Evolutionary conservation across 2,329 filamentous ascomycete genomes (phyloP), one percentile per base, ranked within the genome.

Genomic region (Cladophialophora yegresii): DNA sequence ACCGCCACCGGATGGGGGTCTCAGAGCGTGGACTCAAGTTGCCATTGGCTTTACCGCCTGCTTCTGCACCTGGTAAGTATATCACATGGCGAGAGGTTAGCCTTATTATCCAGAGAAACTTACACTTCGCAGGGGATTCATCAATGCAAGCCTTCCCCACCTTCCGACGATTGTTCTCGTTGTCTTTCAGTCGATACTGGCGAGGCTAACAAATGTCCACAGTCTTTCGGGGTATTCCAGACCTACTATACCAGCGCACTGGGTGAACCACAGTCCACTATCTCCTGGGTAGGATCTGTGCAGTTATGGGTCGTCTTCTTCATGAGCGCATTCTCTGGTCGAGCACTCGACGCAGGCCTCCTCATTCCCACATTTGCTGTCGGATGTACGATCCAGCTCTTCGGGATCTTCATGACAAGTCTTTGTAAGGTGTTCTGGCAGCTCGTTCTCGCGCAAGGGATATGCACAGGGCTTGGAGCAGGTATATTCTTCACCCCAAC

Each of bases 381-480:
- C 0, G 82, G 82, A 0, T 77, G 79, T 10, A 61, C 79, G 4
- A 66, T 82, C n/a, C 76, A 78, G 20, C 67, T 80, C 2, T 71
- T 83, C 5, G 79, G 79, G 28, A 81, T 83, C 57, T 83, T 84
- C 73, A 82, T 82, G 79, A 83, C 81, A 2, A 78, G 75, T 12
- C 65, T 84, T 62, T 79, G 73, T 71, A 79, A 75, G 3, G 69
- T 75, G 60, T 84, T 83, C 69, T 83, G 80, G 80, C 82, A 84
- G 61, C 66, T 80, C 2, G 77, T 80, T 58, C 73, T 80, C 4
- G 75, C 77, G 1, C 85, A 88, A 67, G 85, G 84, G 0, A 66
- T 88, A 0, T 85, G 84, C 50, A 79, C 83, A 28, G 85, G 85
- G 0, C 73, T 87, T 0, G 85, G 85, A 1, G 77, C 78, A 70